Conservation (phyloP, 2,329 filamentous ascomycete species). For the Pseudocercospora vitis region DNA sequence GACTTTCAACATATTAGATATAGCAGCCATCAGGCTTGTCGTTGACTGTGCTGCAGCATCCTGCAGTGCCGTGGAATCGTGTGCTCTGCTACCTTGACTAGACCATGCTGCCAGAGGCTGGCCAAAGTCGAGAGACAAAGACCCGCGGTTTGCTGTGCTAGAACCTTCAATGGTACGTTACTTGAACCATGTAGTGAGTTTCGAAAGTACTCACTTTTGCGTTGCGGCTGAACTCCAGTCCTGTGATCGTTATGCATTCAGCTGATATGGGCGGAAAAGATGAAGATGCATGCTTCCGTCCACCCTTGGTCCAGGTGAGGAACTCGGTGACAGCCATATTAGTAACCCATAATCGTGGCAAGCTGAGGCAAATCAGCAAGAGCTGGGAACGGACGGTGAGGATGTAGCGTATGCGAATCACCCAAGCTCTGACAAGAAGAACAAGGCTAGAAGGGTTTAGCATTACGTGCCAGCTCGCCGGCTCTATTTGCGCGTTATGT, state of each 20-base stretch:
- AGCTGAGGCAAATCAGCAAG: background rate
- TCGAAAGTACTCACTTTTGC: conserved; percentile 21
- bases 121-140: conserved; percentile 30
- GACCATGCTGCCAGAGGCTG: conserved; percentile 8
- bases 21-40: conserved; percentile 41
- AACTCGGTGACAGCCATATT: conserved; percentile 43
- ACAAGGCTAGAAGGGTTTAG: background rate
- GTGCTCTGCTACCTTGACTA: conserved; percentile 17
- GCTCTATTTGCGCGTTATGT: background rate
- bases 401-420: too few relatives aligned
- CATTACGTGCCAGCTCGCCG: background rate
- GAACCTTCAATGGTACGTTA: conserved; percentile 13
- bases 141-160: conserved; percentile 28
- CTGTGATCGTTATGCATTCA: conserved; percentile 34
- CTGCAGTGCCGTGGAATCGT: conserved; percentile 33
- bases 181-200: background rate
- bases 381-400: background rate
- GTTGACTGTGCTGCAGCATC: conserved; percentile 37
- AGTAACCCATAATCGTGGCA: conserved; percentile 14
- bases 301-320: conserved; percentile 48
- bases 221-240: conserved; percentile 26
- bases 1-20: conserved; percentile 48
- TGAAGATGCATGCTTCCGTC: conserved; percentile 38
- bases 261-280: conserved; percentile 42
- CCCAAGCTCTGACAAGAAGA: background rate